Conservation (phyloP, 352 stramenopile species). For the Pythium brachiatum region DNA sequence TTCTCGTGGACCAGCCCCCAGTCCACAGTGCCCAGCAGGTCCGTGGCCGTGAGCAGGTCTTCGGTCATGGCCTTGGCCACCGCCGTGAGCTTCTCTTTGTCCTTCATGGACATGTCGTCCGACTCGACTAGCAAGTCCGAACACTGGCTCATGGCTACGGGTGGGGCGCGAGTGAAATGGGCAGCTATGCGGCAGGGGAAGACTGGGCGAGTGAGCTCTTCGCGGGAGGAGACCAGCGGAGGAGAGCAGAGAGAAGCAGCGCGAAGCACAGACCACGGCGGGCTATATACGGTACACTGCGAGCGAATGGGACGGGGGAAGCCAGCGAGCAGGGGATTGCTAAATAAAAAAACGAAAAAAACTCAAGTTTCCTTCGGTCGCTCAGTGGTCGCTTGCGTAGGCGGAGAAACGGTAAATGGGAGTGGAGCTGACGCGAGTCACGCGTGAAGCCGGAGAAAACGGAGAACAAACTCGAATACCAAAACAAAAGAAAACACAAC, state of each 20-base stretch:
- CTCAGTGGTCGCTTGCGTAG: conserved; percentile 11
- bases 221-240: background rate
- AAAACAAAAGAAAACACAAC: background rate
- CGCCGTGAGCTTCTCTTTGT: conserved; percentile 67
- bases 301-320: background rate
- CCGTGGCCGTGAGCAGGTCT: conserved; percentile 68
- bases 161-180: background rate
- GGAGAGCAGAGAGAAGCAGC: background rate
- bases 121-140: conserved; percentile 11
- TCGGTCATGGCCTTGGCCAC: conserved; percentile 83
- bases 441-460: background rate
- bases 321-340: background rate
- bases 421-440: conserved; percentile 1
- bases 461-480: background rate
- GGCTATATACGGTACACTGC: background rate
- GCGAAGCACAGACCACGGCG: background rate
- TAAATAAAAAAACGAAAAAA: conserved; percentile 16
- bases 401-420: conserved; percentile 16
- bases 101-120: conserved; percentile 46
- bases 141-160: conserved; percentile 7
- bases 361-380: conserved; percentile 3
- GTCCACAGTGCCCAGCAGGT: conserved; percentile 65
- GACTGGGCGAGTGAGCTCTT: conserved; percentile 4
- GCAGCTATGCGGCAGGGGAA: background rate
- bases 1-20: conserved; percentile 80